These are phyloP conservation scores for Coemansia sp. DNA, from an alignment of 192 early-diverging fungal genomes.

Conservation along the genomic window DNA sequence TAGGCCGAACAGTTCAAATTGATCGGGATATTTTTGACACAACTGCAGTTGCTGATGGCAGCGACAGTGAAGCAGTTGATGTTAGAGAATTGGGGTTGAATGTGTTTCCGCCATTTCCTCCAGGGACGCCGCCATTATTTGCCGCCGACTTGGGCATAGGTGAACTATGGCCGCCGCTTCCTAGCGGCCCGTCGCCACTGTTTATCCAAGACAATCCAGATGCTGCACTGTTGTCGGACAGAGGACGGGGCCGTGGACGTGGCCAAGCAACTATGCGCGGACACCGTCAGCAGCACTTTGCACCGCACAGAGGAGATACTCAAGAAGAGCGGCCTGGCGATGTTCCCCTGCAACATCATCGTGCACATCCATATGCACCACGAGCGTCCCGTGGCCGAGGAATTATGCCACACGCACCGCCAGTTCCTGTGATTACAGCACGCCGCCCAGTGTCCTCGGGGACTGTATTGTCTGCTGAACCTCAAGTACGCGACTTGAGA, in stretches of 20 bases:
- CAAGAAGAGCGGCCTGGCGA: not conserved
- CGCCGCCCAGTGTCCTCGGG: conserved; percentile 9
- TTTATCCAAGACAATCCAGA: conserved; percentile 20
- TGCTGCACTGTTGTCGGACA: not conserved
- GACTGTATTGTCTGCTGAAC: conserved; percentile 69
- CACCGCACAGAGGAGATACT: not conserved
- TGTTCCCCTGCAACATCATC: not conserved
- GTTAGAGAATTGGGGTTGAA: not conserved
- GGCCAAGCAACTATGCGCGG: not conserved
- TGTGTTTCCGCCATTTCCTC: conserved; percentile 39
- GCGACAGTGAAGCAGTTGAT: not conserved
- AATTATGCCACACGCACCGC: not conserved
- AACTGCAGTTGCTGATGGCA: not conserved
- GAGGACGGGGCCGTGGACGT: conserved; percentile 5
- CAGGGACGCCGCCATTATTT: conserved; percentile 43
- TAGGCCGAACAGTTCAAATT: conserved; percentile 6
- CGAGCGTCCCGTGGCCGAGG: not conserved
- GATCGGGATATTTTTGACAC: conserved; percentile 13
- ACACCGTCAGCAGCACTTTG: not conserved
- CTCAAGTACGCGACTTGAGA: conserved; percentile 76
- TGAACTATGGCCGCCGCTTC: conserved; percentile 42
- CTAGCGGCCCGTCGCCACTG: conserved; percentile 47
- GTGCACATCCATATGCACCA: conserved; percentile 13
- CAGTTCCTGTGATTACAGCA: not conserved
- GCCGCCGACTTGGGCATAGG: conserved; percentile 19